Evolutionary conservation across 257 asterid species (phyloP).

Genomic region (Lycium ferocissimum): DNA sequence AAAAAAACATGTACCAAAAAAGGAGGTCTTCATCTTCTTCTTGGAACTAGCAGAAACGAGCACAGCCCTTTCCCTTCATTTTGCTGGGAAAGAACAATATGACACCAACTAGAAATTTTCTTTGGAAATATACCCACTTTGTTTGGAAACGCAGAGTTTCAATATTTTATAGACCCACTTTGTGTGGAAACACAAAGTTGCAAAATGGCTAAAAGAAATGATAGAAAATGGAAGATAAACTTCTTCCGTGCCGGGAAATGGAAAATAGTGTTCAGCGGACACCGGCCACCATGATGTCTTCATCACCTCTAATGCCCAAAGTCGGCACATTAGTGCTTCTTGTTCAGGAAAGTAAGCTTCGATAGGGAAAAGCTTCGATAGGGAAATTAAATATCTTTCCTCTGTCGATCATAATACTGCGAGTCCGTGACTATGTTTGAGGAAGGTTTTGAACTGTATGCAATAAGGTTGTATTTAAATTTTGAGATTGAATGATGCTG

Average conservation of each 20-base stretch:
- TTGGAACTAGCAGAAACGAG: background rate
- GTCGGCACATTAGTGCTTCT: too few species aligned
- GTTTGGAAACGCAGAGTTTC: background rate
- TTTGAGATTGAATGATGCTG: too few species aligned
- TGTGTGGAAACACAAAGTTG: background rate
- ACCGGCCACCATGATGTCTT: background rate
- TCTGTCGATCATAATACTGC: too few species aligned
- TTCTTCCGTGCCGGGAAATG: background rate
- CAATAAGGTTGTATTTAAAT: too few species aligned
- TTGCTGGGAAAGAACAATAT: background rate
- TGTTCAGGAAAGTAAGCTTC: too few species aligned
- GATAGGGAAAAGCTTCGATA: too few species aligned
- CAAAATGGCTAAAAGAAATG: background rate
- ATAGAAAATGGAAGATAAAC: background rate
- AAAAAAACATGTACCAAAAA: background rate
- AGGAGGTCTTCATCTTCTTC: background rate
- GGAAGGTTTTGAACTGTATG: too few species aligned
- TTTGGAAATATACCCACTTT: background rate
- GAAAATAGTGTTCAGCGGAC: background rate
- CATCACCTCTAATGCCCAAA: background rate
- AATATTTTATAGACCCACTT: background rate
- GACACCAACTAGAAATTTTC: background rate
- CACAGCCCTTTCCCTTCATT: background rate
- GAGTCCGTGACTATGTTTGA: too few species aligned
- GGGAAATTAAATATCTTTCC: too few species aligned